Conservation (phyloP, 495 filamentous ascomycete species). For the Neurospora sublineolata region DNA sequence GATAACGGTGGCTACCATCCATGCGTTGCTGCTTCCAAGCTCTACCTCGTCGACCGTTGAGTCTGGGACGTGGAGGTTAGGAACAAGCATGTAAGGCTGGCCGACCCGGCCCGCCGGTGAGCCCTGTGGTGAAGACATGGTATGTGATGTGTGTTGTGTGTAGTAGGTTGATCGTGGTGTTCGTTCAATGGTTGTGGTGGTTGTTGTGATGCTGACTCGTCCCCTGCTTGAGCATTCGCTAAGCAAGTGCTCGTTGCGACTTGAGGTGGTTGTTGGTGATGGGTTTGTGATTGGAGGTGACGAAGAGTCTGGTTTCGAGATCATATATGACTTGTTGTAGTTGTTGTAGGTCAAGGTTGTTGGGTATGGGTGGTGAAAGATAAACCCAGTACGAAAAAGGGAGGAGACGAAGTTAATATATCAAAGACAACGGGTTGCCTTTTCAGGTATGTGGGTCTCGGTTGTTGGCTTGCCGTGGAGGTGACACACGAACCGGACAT, state of each 20-base stretch:
- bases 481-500: neutral
- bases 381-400: neutral
- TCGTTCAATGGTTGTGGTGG: neutral
- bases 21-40: constrained; percentile 22
- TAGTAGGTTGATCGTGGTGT: neutral
- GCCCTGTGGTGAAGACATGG: constrained; percentile 19
- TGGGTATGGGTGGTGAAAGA: neutral
- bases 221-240: neutral
- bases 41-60: constrained; percentile 25
- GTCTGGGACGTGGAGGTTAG: constrained; percentile 24
- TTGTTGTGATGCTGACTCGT: neutral
- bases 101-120: constrained; percentile 10
- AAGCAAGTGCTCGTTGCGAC: neutral
- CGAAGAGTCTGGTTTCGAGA: neutral
- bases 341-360: neutral
- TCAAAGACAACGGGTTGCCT: neutral
- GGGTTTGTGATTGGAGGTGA: neutral
- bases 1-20: constrained; percentile 42
- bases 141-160: neutral
- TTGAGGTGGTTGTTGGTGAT: neutral
- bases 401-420: neutral
- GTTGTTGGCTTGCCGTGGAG: neutral
- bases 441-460: neutral
- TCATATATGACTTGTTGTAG: neutral
- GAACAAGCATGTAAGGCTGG: constrained; percentile 27